phyloP scores from a whole-genome alignment of 352 stramenopile genomes.

The Phytophthora macrochlamydospora region DNA sequence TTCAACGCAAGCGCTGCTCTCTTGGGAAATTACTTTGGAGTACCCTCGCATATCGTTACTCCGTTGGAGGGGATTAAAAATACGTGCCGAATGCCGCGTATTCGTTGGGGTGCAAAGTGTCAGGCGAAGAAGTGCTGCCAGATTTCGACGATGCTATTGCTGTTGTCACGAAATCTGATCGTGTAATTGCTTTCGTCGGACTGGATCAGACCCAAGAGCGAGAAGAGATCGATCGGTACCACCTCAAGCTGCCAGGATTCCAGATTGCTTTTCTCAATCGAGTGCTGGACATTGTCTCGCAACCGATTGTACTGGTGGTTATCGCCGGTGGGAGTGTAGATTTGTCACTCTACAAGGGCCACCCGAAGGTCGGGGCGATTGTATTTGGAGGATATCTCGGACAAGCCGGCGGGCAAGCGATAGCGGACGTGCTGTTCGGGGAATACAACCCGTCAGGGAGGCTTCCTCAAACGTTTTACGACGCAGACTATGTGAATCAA shows the following conservation, averaged over 20 bases:
- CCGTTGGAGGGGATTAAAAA: conserved; percentile 51
- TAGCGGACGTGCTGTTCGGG: conserved; percentile 83
- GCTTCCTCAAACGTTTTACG: conserved; percentile 80
- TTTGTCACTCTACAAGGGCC: conserved; percentile 58
- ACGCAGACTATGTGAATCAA: conserved; percentile 44
- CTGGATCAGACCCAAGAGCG: conserved; percentile 66
- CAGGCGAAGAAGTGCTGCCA: conserved; percentile 44
- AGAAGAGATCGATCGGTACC: conserved; percentile 71
- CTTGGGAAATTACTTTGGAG: conserved; percentile 81
- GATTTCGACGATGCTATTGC: conserved; percentile 58
- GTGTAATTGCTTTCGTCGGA: conserved; percentile 70
- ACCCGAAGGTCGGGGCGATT: conserved; percentile 70
- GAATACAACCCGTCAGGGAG: conserved; percentile 66
- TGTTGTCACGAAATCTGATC: conserved; percentile 36
- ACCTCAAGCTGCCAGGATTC: conserved; percentile 63
- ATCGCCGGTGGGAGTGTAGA: conserved; percentile 82
- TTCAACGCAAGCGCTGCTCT: conserved; percentile 59
- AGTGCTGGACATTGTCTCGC: conserved; percentile 46
- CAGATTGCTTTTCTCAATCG: conserved; percentile 67
- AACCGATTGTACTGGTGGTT: conserved; percentile 81
- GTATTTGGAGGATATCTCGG: conserved; percentile 75
- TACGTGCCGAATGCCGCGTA: conserved; percentile 38
- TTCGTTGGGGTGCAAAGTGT: conserved; percentile 62
- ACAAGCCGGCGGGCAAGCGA: conserved; percentile 66
- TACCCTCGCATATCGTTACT: conserved; percentile 64